phyloP scores from a whole-genome alignment of 345 rosid species.

The Linum usitatissimum region DNA sequence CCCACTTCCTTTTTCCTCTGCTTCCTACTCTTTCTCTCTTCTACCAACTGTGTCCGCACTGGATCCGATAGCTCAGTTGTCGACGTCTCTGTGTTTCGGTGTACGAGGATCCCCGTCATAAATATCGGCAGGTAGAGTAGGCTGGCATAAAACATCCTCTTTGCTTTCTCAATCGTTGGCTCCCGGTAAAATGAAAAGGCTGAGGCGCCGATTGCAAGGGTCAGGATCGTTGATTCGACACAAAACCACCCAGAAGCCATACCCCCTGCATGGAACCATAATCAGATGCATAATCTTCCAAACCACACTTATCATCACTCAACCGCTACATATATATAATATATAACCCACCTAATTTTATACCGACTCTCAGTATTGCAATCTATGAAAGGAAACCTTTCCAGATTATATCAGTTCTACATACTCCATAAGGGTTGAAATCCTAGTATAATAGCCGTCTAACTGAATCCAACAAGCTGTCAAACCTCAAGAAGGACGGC shows the following conservation, averaged over 20 bases:
- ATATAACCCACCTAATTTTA: too few relatives aligned
- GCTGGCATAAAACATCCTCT: conserved; percentile 76
- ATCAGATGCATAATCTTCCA: too few relatives aligned
- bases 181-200: conserved; percentile 75
- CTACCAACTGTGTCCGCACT: conserved; percentile 9
- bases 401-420: too few relatives aligned
- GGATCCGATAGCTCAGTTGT: conserved; percentile 17
- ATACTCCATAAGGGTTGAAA: too few relatives aligned
- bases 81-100: conserved; percentile 32
- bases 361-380: too few relatives aligned
- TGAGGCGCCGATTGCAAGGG: conserved; percentile 64
- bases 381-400: too few relatives aligned
- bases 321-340: too few relatives aligned
- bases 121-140: conserved; percentile 83
- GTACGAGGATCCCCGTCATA: conserved; percentile 71
- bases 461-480: too few relatives aligned
- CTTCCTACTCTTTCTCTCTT: conserved; percentile 7
- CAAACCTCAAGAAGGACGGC: too few relatives aligned
- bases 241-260: conserved; percentile 76
- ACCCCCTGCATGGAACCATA: conserved; percentile 45
- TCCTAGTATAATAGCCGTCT: too few relatives aligned
- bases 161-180: conserved; percentile 55
- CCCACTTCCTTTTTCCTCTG: conserved; percentile 13
- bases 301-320: too few relatives aligned
- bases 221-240: conserved; percentile 54